Base-by-base conservation (phyloP, 129 eudicot genomes). In the Solidago caesia region DNA sequence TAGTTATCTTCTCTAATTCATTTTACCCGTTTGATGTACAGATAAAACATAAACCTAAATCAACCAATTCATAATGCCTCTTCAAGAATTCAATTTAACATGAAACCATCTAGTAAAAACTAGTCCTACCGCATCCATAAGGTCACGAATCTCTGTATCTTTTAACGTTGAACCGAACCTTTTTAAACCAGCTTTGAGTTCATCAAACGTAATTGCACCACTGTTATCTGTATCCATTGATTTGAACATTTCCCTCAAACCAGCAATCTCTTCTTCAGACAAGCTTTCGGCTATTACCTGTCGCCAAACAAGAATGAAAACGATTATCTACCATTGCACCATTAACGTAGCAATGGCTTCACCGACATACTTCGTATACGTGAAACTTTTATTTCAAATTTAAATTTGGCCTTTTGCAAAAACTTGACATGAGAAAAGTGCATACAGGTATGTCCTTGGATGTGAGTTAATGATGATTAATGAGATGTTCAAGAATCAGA, bases 211-310 rank as follows among this genome's bases (percentile, higher is more conserved):
- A 69, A 92, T 92, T 63, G 97, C 91, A 61, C 96, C 97, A 73
- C 97, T 91, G 44, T 87, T 89, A 67, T 91, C 97, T 9, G 97
- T 89, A 79, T 92, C 97, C 96, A 92, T 92, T 65, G 94, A 83
- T 83, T 63, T 81, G 44, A 92, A 92, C 97, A 92, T 89, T 81
- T 89, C 97, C 68, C 65, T 92, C 69, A 92, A 79, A 58, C 96
- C 96, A 26, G 91, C 96, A 49, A 89, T 89, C 73, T 92, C 97
- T 78, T 92, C 97, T 78, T 92, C 97, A 44, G 97, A 92, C 79
- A 92, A 84, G 81, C 97, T 89, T 82, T 92, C 97, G 53, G 97
- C 97, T 63, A 91, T 91, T 53, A 91, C 97, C 97, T 91, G 15
- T 4, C 44, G 9, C 13, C 79, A 52, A 7, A 64, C 48, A 64